Conservation (phyloP, 2,329 filamentous ascomycete genomes). For the Pseudogymnoascus sp. region DNA sequence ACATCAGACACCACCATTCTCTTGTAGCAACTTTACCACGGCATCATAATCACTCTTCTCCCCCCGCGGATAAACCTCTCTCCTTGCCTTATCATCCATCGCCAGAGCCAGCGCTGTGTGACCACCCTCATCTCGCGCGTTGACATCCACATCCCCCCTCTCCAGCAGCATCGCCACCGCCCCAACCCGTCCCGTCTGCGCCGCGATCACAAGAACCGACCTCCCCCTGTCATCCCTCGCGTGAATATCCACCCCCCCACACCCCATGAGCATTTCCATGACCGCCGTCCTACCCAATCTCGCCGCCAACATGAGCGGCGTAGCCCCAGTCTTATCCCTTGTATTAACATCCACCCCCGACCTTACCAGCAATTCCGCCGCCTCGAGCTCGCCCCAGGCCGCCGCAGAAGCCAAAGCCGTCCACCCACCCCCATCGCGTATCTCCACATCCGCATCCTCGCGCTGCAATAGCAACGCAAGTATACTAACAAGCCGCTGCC, state of each 20-base stretch:
- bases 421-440: background rate
- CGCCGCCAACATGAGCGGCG: background rate
- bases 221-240: background rate
- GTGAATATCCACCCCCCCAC: background rate
- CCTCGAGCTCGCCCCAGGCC: background rate
- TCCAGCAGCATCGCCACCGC: background rate
- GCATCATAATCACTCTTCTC: too few species aligned
- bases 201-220: background rate
- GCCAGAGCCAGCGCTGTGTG: background rate
- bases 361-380: background rate
- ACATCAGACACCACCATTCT: too few species aligned
- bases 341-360: background rate
- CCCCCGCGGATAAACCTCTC: background rate
- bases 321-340: background rate
- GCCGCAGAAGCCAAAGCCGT: background rate
- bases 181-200: background rate
- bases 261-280: background rate
- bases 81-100: background rate
- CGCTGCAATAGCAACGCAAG: background rate
- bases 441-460: background rate
- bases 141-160: background rate
- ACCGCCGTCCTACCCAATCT: background rate
- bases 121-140: background rate
- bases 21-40: too few species aligned
- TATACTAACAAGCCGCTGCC: background rate